Base-by-base conservation (phyloP, 495 filamentous ascomycete species). In the Penicillium crystallinum region DNA sequence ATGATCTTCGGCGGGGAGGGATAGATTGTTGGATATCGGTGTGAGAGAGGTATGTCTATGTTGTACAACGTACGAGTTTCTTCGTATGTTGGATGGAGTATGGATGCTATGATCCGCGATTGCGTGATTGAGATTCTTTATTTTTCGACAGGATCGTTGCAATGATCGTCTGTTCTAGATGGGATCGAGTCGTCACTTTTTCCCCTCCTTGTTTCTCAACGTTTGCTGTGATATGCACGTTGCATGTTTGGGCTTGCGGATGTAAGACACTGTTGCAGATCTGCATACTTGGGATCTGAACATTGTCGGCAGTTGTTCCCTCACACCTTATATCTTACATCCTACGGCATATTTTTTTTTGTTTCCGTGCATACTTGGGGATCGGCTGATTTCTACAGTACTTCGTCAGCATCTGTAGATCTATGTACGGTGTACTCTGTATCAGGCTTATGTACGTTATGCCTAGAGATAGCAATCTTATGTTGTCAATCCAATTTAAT, bases 1-100 rank as follows among this genome's bases (percentile, higher is more conserved):
- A 57, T 6, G 66, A 69, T 49, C 58, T 74, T 47, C 50, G 63
- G 38, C 59, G 59, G 56, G 63, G 63, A 49, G 68, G 68, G 40
- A 61, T 66, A 45, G 53, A 63, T 31, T 66, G 63, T 46, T 55
- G 49, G 46, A 61, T 66, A 41, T 56, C 57, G 46, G 41, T 40
- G 59, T 63, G 53, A 63, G 34, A 11, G 29, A 41, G 17, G 43
- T 46, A 23, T 22, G 18, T 18, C 23, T 48, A 38, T 23, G 29
- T 30, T 19, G n/a, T n/a, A n/a, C n/a, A n/a, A n/a, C n/a, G n/a
- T n/a, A n/a, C n/a, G n/a, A n/a, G n/a, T n/a, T n/a, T n/a, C n/a
- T n/a, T n/a, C n/a, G n/a, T 18, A 18, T 9, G n/a, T 29, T 1
- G 1, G 1, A 38, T 3, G 35, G 17, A 17, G 35, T 37, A 17